Conservation (phyloP, 1,284 basidiomycete species). For the Tilletiopsis washingtonensis region DNA sequence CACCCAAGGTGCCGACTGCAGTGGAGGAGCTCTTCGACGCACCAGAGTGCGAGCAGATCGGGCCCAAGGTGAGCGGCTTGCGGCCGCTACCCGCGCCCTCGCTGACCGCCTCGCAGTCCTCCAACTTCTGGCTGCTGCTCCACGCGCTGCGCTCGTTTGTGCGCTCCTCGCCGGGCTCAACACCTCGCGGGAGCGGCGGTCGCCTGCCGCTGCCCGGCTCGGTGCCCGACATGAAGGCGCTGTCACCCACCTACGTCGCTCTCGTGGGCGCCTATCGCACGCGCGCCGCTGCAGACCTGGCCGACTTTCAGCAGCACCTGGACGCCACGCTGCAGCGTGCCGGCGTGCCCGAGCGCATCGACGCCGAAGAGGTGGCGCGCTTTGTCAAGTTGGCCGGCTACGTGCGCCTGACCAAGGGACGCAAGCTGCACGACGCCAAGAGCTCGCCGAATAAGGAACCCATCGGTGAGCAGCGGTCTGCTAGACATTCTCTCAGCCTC, state of each 20-base stretch:
- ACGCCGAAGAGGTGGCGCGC: slow-evolving; percentile 57
- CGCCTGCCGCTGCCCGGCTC: slow-evolving; percentile 58
- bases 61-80: slow-evolving; percentile 41
- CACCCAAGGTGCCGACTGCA: slow-evolving; percentile 16
- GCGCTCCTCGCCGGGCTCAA: slow-evolving; percentile 47
- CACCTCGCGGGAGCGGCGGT: slow-evolving; percentile 13
- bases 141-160: slow-evolving; percentile 60
- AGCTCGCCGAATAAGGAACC: slow-evolving; percentile 46
- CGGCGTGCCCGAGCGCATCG: slow-evolving; percentile 42
- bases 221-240: slow-evolving; percentile 93
- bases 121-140: slow-evolving; percentile 80
- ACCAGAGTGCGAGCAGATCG: slow-evolving; percentile 51
- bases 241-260: slow-evolving; percentile 70
- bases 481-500: not conserved
- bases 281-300: slow-evolving; percentile 64
- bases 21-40: slow-evolving; percentile 55
- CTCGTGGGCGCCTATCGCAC: slow-evolving; percentile 69
- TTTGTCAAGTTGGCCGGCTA: slow-evolving; percentile 89
- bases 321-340: slow-evolving; percentile 36
- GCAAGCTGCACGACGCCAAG: slow-evolving; percentile 49
- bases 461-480: slow-evolving; percentile 10
- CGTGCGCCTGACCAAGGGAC: slow-evolving; percentile 67
- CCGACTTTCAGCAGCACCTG: slow-evolving; percentile 49
- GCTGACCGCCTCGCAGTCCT: slow-evolving; percentile 45
- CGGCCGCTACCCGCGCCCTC: not conserved